Percentiles rank a stretch among this genome's conserved stretches.
These are phyloP conservation scores for Pichia sp. DNA, from an alignment of 1,139 yeast genomes.

Conservation along the genomic window DNA sequence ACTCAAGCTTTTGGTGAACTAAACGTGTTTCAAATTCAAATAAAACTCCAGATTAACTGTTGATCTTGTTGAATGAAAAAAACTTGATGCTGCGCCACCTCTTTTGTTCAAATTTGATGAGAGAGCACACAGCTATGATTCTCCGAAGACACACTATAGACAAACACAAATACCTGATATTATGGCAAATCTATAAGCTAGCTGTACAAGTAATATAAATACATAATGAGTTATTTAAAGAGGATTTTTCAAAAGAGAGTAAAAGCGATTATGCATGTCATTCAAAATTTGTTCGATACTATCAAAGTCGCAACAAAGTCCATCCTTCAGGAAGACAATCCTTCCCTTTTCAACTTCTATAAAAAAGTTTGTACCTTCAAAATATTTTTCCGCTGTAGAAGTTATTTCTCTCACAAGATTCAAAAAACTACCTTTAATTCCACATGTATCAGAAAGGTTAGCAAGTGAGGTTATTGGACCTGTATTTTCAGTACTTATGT, in stretches of 20 bases:
- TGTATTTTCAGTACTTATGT: conserved; percentile 5
- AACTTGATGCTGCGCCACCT: no score
- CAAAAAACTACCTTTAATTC: conserved; percentile 1
- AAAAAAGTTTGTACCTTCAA: conserved; percentile 17
- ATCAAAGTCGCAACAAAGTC: conserved; percentile 23
- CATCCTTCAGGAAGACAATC: conserved; percentile 18
- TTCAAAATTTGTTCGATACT: conserved; percentile 17
- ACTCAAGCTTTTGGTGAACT: no score
- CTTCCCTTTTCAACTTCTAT: conserved; percentile 8
- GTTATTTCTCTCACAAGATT: background rate
- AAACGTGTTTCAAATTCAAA: no score
- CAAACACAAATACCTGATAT: no score
- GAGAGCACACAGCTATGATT: no score
- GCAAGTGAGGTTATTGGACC: conserved; percentile 6
- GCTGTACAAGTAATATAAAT: background rate
- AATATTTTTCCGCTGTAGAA: conserved; percentile 7
- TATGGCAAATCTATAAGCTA: no score
- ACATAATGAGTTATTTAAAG: background rate
- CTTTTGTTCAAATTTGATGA: no score
- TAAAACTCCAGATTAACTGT: no score
- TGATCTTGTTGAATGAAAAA: no score
- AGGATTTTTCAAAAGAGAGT: background rate
- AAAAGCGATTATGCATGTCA: conserved; percentile 14
- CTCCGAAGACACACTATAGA: no score
- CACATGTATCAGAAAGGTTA: background rate